Base-by-base conservation (phyloP, 345 rosid genomes). In the Trapa bicornis region DNA sequence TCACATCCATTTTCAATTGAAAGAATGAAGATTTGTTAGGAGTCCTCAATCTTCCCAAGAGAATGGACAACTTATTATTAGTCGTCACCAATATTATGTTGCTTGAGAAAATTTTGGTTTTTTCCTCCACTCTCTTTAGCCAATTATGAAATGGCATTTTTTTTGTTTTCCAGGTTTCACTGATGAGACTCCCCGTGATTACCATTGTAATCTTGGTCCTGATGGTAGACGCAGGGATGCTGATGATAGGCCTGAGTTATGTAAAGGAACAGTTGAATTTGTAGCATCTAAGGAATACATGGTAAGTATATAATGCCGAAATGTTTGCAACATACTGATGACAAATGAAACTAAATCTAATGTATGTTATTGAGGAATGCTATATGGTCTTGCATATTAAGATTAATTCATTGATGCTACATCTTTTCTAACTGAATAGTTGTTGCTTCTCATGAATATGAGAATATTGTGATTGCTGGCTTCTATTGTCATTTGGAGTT, bases 221-320 rank as follows among this genome's bases (percentile, higher is more conserved):
- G 91, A 92, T 83, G 96, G 96, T 73, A 80, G 89, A 75, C 92
- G 92, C 61, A 86, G 96, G 73, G 98, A 92, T 85, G 96, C 93
- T 52, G 88, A 92, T 81, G 92, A 92, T 65, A 92, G 98, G 81
- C 95, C 96, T 64, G 98, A 92, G 81, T 85, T 92, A 67, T 92
- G 96, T 76, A 83, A 87, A 77, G 98, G 98, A 77, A 81, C 96
- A 13, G 96, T 92, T 73, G 96, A 92, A 78, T 91, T 94, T 84
- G 89, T 86, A 75, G 96, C 97, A 47, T 72, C 97, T 17, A 86
- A 86, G 80, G 99, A 94, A 77, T 94, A 87, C 74, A 88, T 85
- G 99, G 99, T 92, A 56, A 70, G 93, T 74, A 65, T 47, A 57
- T 22, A 22, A 22, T 22, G 29, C 29, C 29, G 29, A 22, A 22